These are phyloP conservation scores for Eucalyptus erythrocorys DNA, from an alignment of 345 rosid genomes.

Conservation along the genomic window DNA sequence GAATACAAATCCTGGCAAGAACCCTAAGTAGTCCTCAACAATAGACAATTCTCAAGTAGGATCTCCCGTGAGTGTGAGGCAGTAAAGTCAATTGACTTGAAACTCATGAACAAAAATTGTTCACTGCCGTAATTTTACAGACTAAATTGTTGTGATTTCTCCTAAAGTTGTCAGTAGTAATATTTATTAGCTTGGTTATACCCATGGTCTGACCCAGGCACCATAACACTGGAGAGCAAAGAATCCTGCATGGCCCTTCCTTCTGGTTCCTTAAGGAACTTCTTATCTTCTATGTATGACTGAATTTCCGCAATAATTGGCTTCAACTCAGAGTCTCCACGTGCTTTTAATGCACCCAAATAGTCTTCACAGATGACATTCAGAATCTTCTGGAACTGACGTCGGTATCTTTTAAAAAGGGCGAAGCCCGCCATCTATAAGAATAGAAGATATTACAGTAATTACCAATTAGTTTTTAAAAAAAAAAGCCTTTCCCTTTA, in stretches of 20 bases:
- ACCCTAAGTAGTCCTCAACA: not conserved
- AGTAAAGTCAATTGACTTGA: not conserved
- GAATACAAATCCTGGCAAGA: not conserved
- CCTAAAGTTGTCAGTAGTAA: not conserved
- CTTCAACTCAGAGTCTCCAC: constrained; percentile 31
- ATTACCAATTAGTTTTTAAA: not conserved
- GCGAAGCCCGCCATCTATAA: constrained; percentile 73
- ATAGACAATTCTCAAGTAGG: not conserved
- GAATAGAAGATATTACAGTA: not conserved
- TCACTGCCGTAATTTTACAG: not conserved
- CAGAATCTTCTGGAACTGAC: constrained; percentile 62
- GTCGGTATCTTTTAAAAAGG: constrained; percentile 43
- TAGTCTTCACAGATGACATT: constrained; percentile 42
- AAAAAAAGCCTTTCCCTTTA: not conserved
- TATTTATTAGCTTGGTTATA: not conserved
- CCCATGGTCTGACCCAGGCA: constrained; percentile 15
- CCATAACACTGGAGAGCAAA: constrained; percentile 27
- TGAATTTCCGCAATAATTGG: constrained; percentile 30
- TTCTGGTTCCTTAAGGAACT: constrained; percentile 55
- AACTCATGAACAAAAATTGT: not conserved
- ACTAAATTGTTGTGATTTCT: not conserved
- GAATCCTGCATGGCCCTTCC: constrained; percentile 34
- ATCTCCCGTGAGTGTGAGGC: not conserved
- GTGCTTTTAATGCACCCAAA: constrained; percentile 32
- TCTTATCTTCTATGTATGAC: constrained; percentile 47